These are phyloP conservation scores for Setaria viridis DNA, from an alignment of 202 grass and related monocot species.

Conservation along the genomic window DNA sequence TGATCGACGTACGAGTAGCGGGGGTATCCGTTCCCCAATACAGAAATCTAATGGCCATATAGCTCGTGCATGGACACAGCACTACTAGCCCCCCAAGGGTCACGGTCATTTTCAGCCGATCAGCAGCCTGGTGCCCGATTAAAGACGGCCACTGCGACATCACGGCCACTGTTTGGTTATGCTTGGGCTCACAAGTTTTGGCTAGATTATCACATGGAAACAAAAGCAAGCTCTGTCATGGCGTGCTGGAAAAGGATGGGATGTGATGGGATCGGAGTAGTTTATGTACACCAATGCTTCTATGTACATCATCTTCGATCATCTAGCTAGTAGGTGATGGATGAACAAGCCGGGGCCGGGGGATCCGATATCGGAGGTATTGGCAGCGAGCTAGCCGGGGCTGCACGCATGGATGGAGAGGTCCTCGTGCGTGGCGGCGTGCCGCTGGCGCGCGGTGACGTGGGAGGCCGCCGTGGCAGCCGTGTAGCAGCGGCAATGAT, in stretches of 20 bases:
- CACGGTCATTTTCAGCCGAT: background rate
- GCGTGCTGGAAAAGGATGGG: background rate
- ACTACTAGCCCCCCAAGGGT: background rate
- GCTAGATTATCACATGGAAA: background rate
- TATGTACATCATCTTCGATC: too few relatives aligned
- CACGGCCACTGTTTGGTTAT: background rate
- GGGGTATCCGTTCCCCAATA: background rate
- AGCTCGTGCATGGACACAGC: slow-evolving; percentile 23
- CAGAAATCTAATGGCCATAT: background rate
- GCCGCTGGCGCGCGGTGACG: background rate
- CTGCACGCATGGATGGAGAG: background rate
- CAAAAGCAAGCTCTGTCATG: background rate
- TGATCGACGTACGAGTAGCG: background rate
- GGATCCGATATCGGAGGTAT: background rate
- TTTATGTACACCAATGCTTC: too few relatives aligned
- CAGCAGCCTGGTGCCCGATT: background rate
- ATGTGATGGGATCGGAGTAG: too few relatives aligned
- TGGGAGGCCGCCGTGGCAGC: slow-evolving; percentile 11
- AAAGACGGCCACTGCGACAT: background rate
- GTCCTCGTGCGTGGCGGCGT: background rate
- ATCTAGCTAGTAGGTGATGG: too few relatives aligned
- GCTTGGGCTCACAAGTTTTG: slow-evolving; percentile 1
- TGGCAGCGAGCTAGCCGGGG: background rate
- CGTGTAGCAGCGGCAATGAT: slow-evolving; percentile 9
- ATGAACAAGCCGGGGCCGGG: background rate